These are phyloP conservation scores for Ascochyta fabae DNA, from an alignment of 2,329 filamentous ascomycete genomes.

Conservation along the genomic window DNA sequence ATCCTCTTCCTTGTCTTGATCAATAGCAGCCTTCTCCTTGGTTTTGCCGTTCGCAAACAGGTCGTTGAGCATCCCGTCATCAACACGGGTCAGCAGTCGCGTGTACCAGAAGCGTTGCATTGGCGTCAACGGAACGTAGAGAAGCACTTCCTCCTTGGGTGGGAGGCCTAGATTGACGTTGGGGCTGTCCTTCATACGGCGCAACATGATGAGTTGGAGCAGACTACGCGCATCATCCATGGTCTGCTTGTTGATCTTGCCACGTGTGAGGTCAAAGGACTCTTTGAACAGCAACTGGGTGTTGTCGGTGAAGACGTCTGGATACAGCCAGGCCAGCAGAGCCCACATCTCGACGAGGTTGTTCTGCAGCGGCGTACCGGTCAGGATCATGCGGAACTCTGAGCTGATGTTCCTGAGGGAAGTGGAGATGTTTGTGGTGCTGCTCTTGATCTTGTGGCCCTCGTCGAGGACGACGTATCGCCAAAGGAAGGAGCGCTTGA, in stretches of 20 bases:
- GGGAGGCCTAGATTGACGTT: conserved; percentile 63
- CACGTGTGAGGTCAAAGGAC: conserved; percentile 63
- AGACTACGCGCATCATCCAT: conserved; percentile 61
- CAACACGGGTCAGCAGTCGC: conserved; percentile 61
- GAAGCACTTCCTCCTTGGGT: conserved; percentile 62
- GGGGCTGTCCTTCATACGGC: conserved; percentile 63
- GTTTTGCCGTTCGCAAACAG: conserved; percentile 57
- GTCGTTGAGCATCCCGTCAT: conserved; percentile 59
- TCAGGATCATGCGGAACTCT: conserved; percentile 59
- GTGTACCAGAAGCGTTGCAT: conserved; percentile 67
- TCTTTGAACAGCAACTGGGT: conserved; percentile 60
- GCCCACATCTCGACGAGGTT: conserved; percentile 65
- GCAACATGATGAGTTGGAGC: conserved; percentile 65
- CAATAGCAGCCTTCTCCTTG: conserved; percentile 52
- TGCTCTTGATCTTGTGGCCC: conserved; percentile 98
- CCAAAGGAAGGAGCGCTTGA: conserved; percentile 96
- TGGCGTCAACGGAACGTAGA: conserved; percentile 64
- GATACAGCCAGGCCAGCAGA: conserved; percentile 63
- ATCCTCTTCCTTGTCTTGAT: conserved; percentile 48
- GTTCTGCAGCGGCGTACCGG: conserved; percentile 65
- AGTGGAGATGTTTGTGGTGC: conserved; percentile 52
- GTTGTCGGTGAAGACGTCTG: conserved; percentile 62
- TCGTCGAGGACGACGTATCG: conserved; percentile 99
- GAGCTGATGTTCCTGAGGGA: conserved; percentile 54
- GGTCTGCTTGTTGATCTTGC: conserved; percentile 60